A percentile compares a stretch with the other conserved stretches of the same genome.
Conservation (phyloP, 257 asterid species). For the Plectranthus barbatus region DNA sequence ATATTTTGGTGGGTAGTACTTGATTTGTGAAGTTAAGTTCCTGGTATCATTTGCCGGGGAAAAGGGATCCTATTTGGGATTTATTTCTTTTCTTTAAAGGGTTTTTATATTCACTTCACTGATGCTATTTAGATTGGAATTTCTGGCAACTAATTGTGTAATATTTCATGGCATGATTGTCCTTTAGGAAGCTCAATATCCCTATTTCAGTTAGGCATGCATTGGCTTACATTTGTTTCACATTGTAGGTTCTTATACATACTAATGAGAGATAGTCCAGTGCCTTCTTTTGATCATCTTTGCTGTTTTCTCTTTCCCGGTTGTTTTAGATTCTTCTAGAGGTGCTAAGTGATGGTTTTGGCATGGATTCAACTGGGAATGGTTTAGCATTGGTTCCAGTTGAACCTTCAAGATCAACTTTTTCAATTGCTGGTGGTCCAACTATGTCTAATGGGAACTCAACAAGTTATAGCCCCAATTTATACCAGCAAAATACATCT, state of each 20-base stretch:
- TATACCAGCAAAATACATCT: slow-evolving; percentile 40
- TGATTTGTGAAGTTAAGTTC: background rate
- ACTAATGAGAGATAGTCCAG: background rate
- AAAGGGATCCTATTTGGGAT: background rate
- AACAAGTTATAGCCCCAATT: slow-evolving; percentile 37
- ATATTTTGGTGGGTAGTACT: background rate
- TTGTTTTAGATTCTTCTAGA: slow-evolving; percentile 75
- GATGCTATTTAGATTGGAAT: background rate
- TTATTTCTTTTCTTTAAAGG: background rate
- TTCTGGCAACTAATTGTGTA: background rate
- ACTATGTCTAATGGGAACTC: slow-evolving; percentile 70
- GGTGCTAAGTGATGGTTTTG: slow-evolving; percentile 48
- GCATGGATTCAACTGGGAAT: slow-evolving; percentile 74
- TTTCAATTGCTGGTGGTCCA: slow-evolving; percentile 92
- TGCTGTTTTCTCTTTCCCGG: background rate
- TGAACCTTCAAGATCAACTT: slow-evolving; percentile 65
- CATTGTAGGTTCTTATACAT: background rate
- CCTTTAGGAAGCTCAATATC: background rate
- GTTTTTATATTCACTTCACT: background rate
- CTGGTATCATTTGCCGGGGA: background rate
- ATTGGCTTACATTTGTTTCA: background rate
- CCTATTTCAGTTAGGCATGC: background rate
- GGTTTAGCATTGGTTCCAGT: slow-evolving; percentile 71
- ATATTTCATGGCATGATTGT: background rate
- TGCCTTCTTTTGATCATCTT: background rate